Evolutionary conservation across 1,284 basidiomycete genomes (phyloP).

Genomic region (Marasmius oreades): DNA sequence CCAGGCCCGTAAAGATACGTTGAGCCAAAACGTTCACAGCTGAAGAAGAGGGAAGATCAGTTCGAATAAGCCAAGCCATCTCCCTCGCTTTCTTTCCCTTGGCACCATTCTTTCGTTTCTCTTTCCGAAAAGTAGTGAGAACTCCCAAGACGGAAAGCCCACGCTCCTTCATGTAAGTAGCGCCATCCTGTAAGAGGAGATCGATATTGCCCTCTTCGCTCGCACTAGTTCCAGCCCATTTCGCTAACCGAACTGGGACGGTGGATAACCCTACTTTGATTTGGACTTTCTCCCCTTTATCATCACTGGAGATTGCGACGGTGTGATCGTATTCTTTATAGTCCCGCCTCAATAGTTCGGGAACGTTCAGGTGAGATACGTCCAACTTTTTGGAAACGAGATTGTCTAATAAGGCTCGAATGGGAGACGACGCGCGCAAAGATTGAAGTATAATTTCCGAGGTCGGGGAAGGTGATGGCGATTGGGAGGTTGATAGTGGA

Average conservation of each 20-base stretch:
- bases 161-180: constrained; percentile 65
- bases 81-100: constrained; percentile 68
- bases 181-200: constrained; percentile 43
- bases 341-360: constrained; percentile 84
- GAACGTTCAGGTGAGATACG: constrained; percentile 64
- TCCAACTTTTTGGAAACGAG: constrained; percentile 66
- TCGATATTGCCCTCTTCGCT: neutral
- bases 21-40: constrained; percentile 30
- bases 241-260: constrained; percentile 67
- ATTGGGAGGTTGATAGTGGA: neutral
- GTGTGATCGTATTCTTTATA: constrained; percentile 83
- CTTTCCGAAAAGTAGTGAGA: constrained; percentile 58
- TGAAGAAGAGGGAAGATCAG: constrained; percentile 13
- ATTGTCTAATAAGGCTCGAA: constrained; percentile 36
- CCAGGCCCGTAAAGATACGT: constrained; percentile 53
- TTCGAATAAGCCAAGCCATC: constrained; percentile 58
- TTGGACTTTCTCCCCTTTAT: constrained; percentile 30
- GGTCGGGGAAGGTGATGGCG: constrained; percentile 11
- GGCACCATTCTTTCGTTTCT: constrained; percentile 37
- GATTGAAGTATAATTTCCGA: constrained; percentile 11
- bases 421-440: constrained; percentile 10
- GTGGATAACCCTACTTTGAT: constrained; percentile 67
- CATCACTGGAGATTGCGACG: constrained; percentile 26
- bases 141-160: constrained; percentile 69
- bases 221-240: constrained; percentile 40